Conservation (phyloP, 495 filamentous ascomycete genomes). For the Cercophora samala region DNA sequence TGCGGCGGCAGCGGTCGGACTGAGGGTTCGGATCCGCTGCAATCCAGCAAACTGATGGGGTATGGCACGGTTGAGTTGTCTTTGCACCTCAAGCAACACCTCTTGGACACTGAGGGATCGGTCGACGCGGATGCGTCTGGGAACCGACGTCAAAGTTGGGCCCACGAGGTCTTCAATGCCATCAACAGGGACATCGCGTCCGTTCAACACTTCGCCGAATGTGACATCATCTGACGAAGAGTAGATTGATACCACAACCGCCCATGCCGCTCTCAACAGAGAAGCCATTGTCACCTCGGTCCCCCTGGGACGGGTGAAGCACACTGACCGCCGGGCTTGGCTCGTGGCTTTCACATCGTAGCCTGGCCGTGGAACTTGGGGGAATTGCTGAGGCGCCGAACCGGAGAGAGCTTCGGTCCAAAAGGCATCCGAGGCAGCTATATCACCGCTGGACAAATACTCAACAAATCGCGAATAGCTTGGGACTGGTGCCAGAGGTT, state of each 20-base stretch:
- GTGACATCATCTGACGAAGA: conserved; percentile 38
- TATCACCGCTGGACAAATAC: conserved; percentile 21
- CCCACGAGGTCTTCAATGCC: conserved; percentile 49
- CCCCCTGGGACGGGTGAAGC: conserved; percentile 16
- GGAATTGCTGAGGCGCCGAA: conserved; percentile 27
- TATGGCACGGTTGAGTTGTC: conserved; percentile 45
- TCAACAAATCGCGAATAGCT: conserved; percentile 30
- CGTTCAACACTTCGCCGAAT: conserved; percentile 54
- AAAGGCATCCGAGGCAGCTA: conserved; percentile 17
- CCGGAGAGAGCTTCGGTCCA: conserved; percentile 27
- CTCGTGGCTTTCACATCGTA: conserved; percentile 24
- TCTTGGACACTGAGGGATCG: conserved; percentile 27
- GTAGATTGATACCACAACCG: conserved; percentile 33
- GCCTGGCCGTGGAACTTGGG: conserved; percentile 25
- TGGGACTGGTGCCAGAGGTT: conserved; percentile 23
- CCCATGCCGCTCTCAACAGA: conserved; percentile 41
- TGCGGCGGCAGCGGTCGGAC: conserved; percentile 49
- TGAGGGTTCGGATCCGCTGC: conserved; percentile 56
- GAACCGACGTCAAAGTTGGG: conserved; percentile 58
- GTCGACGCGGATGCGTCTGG: conserved; percentile 47
- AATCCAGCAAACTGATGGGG: conserved; percentile 60
- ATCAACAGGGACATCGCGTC: conserved; percentile 44
- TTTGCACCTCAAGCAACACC: conserved; percentile 46
- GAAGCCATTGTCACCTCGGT: conserved; percentile 30
- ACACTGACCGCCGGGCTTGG: conserved; percentile 12